Percentiles rank a stretch among this genome's conserved stretches.
phyloP scores from a whole-genome alignment of 129 eudicot genomes.

The Calendula officinalis region DNA sequence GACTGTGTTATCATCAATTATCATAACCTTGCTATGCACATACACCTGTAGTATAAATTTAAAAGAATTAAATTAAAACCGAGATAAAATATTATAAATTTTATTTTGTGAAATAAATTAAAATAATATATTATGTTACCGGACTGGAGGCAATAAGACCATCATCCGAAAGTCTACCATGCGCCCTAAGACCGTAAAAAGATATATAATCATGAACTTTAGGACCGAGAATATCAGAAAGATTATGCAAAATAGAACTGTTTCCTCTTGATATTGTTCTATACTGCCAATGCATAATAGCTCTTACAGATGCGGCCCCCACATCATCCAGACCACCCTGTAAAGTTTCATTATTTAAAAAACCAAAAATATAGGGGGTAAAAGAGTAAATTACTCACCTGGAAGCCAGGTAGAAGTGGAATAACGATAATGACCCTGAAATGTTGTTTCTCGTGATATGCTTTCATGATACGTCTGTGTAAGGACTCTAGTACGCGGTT shows the following conservation, averaged over 20 bases:
- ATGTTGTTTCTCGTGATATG: conserved; percentile 72
- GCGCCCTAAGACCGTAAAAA: conserved; percentile 87
- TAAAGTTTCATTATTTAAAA: conserved; percentile 14
- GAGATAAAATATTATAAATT: not conserved
- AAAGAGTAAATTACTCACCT: conserved; percentile 21
- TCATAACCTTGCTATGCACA: conserved; percentile 98
- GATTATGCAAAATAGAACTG: conserved; percentile 81
- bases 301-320: conserved; percentile 98
- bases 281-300: conserved; percentile 99
- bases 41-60: conserved; percentile 50
- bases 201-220: conserved; percentile 84
- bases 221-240: conserved; percentile 70
- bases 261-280: conserved; percentile 89
- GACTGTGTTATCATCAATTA: conserved; percentile 76
- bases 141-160: conserved; percentile 90
- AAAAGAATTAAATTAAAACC: not conserved
- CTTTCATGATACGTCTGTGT: conserved; percentile 75
- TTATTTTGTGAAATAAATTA: not conserved
- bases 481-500: conserved; percentile 87
- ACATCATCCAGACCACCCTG: conserved; percentile 98
- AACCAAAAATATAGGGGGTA: conserved; percentile 13
- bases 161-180: conserved; percentile 80
- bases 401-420: conserved; percentile 96
- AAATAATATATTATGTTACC: conserved; percentile 45
- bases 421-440: conserved; percentile 83